Base-by-base conservation (phyloP, 2,329 filamentous ascomycete genomes). In the Coniochaeta ligniaria region DNA sequence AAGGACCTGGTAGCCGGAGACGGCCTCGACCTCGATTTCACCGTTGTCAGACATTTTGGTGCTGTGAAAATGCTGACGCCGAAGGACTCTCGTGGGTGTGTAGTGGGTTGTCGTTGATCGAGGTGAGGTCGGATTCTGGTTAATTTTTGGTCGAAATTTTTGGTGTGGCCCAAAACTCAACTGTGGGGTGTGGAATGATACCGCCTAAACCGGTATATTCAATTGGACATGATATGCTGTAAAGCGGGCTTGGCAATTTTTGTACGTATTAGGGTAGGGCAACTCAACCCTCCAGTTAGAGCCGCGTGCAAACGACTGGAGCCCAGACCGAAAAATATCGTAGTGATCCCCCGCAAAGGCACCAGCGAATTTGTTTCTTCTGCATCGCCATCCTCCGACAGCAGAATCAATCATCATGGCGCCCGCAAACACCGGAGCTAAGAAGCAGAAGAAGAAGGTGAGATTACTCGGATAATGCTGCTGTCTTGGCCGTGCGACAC, bases 1-100 rank as follows among this genome's bases (percentile, higher is more conserved):
- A 71, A 97, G 90, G 78, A 92, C 86, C 76, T 86, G 81, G 82
- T 87, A 90, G 80, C 85, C 84, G 76, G 83, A 81, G 75, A 86
- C 83, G 83, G 81, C 86, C 80, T 91, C 89, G 80, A 95, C 89
- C 85, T 96, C 92, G 81, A 96, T 89, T 85, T 96, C 93, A 84
- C 89, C 92, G 82, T 80, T 83, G 83, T 96, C 92, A 89, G 92
- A 96, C 92, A 96, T 96, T 74, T 80, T 90, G 80, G 72, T 74
- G 69, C 71, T 66, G 22, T 62, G 69, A 66, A 66, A 67, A 67
- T 68, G 65, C 66, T 67, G 67, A 68, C 65, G 67, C 62, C 62
- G 64, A 60, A 66, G 64, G 54, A 57, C 54, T 60, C 60, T 66
- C 60, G 61, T 63, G 64, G 62, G 66, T 65, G 63, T 62, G 60